Conservation (phyloP, 345 rosid genomes). For the Fremontodendron californicum region DNA sequence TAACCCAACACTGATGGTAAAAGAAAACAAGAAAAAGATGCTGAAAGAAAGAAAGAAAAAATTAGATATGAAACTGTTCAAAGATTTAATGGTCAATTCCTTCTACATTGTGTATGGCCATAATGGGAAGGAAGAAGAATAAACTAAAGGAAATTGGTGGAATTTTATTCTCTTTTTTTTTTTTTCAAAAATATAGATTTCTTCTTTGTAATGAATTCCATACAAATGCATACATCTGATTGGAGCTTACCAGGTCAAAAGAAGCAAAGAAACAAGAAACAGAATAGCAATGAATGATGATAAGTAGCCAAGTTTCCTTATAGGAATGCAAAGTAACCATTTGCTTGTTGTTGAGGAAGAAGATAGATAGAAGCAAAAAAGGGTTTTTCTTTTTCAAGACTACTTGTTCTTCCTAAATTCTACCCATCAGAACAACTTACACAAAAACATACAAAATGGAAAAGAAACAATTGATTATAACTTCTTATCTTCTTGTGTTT, state of each 20-base stretch:
- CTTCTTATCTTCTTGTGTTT: background rate
- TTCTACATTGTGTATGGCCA: background rate
- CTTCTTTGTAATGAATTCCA: background rate
- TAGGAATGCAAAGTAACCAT: background rate
- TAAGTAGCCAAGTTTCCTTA: background rate
- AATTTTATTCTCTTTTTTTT: background rate
- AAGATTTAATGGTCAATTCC: conserved; percentile 5
- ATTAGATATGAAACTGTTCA: background rate
- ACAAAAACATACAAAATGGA: background rate
- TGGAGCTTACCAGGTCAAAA: conserved; percentile 19
- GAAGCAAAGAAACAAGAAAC: background rate
- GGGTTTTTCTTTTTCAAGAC: background rate
- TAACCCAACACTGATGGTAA: conserved; percentile 12
- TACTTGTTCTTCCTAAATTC: background rate
- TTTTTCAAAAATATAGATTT: background rate
- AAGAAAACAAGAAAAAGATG: conserved; percentile 8
- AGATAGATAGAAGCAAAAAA: background rate
- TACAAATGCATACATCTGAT: background rate
- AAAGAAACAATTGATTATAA: background rate
- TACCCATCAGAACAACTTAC: background rate
- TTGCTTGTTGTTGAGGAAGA: background rate
- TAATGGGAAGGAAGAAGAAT: background rate
- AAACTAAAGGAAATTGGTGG: background rate
- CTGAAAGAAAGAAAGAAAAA: background rate
- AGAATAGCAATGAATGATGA: background rate